Conservation (phyloP, 306 rosid genomes). For the Abrus pulchellus region DNA sequence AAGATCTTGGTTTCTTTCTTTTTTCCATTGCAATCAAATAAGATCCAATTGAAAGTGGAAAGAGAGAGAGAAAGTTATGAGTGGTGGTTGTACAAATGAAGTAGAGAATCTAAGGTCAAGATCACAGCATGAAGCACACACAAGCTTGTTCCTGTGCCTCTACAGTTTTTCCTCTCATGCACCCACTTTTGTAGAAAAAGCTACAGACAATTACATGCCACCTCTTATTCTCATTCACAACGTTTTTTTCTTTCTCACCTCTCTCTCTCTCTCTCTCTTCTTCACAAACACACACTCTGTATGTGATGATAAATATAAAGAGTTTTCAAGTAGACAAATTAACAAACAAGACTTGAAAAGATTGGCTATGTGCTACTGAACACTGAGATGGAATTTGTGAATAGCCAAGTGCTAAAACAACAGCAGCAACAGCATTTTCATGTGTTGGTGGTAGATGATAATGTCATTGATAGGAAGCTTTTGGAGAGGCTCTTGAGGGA, state of each 20-base stretch:
- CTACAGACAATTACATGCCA: constrained; percentile 52
- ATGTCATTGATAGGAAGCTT: constrained; percentile 78
- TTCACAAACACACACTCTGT: not conserved
- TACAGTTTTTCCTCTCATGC: constrained; percentile 50
- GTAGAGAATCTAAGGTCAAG: constrained; percentile 83
- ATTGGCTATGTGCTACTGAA: not conserved
- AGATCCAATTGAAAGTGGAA: constrained; percentile 54
- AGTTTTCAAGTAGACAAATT: not conserved
- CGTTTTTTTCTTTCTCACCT: constrained; percentile 7
- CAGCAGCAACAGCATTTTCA: constrained; percentile 72
- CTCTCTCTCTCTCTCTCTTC: not conserved
- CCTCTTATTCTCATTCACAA: constrained; percentile 47
- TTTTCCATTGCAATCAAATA: constrained; percentile 62
- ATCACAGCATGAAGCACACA: constrained; percentile 58
- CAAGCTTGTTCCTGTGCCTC: constrained; percentile 36
- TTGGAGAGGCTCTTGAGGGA: constrained; percentile 80
- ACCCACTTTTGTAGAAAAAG: constrained; percentile 39
- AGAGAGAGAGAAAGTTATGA: constrained; percentile 47
- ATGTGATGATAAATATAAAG: constrained; percentile 7
- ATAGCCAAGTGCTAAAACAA: constrained; percentile 12
- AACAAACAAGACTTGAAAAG: not conserved
- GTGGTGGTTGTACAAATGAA: constrained; percentile 76
- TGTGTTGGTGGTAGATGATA: constrained; percentile 94
- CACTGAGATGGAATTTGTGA: constrained; percentile 58
- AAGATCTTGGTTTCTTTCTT: constrained; percentile 53